Base-by-base conservation (phyloP, 2,329 filamentous ascomycete genomes). In the Colletotrichum brevisporum region DNA sequence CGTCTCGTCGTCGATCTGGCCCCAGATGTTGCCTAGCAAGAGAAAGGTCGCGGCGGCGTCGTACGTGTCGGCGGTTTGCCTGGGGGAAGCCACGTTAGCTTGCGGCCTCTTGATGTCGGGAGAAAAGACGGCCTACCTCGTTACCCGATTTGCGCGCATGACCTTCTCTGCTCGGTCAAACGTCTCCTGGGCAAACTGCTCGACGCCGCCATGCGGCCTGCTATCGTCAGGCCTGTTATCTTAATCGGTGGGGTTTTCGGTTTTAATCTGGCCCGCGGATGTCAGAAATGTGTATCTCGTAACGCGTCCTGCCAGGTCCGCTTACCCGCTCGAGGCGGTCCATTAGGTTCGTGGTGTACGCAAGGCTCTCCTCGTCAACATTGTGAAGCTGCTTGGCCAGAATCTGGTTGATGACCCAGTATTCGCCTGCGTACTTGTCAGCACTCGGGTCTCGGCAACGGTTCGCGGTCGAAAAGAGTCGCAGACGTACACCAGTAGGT, bases 401-500 rank as follows among this genome's bases (percentile, higher is more conserved):
- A 73, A 99, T 97, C 77, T 97, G 93, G 76, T 98, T 94, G 54
- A 97, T 92, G 27, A 96, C 93, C 86, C 94, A 96, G 80, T 96
- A 97, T 77, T 97, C 92, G 79, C 93, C 94, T 96, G 63, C 47
- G 24, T 12, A 36, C 26, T 6, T 21, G 43, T 67, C 53, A 63
- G 67, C 26, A 15, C 26, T 47, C 21, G 45, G 36, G 16, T 6
- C 18, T 8, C 13, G 41, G 15, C 41, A 4, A 43, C 16, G 3
- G 15, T 36, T 36, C 1, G 8, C 9, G 8, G 31, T 36, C 41
- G 41, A 43, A 16, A n/a, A 12, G 2, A n/a, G 6, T 15, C 16
- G 21, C 39, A 10, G 24, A 87, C 92, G 77, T 87, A 97, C 95
- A 96, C 94, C 95, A 98, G 81, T 98, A 99, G 71, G 95, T 88